These are phyloP conservation scores for Taiwanofungus camphoratus DNA, from an alignment of 1,284 basidiomycete species.

Conservation along the genomic window DNA sequence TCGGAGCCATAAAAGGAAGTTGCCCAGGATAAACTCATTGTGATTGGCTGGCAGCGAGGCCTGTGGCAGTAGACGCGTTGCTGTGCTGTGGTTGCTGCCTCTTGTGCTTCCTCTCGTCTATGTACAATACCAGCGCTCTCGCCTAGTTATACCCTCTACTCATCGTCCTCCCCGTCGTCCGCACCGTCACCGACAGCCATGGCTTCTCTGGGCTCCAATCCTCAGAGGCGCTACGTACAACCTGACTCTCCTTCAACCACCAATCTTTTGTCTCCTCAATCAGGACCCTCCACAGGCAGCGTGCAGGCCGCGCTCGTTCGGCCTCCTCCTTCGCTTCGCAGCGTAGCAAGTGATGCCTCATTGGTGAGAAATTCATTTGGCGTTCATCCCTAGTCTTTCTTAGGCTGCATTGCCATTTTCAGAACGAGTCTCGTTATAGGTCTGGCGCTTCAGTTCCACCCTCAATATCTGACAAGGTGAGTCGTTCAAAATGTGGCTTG, in stretches of 20 bases:
- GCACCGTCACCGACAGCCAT: conserved; percentile 14
- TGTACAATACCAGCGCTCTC: conserved; percentile 4
- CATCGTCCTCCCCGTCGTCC: conserved; percentile 12
- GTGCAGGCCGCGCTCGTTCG: conserved; percentile 43
- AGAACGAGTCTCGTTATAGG: conserved; percentile 43
- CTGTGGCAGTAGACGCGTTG: too few relatives aligned
- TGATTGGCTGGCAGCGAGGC: too few relatives aligned
- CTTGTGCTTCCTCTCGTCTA: too few relatives aligned
- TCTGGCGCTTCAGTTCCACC: conserved; percentile 21
- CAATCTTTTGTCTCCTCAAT: conserved; percentile 42
- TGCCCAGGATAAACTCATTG: too few relatives aligned
- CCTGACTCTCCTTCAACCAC: conserved; percentile 43
- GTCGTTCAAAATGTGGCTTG: conserved; percentile 5
- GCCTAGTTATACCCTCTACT: conserved; percentile 10
- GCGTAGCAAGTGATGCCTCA: conserved; percentile 34
- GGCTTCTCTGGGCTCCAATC: conserved; percentile 21
- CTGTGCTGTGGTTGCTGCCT: not conserved
- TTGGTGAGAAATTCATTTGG: too few relatives aligned
- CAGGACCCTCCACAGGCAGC: conserved; percentile 16
- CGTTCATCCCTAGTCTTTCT: too few relatives aligned
- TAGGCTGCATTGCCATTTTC: conserved; percentile 9
- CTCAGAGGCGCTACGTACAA: conserved; percentile 20
- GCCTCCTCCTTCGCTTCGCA: conserved; percentile 36
- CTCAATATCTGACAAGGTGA: conserved; percentile 36
- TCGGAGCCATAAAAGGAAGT: too few relatives aligned